Conservation (phyloP, 345 rosid species). For the Syzygium aqueum region DNA sequence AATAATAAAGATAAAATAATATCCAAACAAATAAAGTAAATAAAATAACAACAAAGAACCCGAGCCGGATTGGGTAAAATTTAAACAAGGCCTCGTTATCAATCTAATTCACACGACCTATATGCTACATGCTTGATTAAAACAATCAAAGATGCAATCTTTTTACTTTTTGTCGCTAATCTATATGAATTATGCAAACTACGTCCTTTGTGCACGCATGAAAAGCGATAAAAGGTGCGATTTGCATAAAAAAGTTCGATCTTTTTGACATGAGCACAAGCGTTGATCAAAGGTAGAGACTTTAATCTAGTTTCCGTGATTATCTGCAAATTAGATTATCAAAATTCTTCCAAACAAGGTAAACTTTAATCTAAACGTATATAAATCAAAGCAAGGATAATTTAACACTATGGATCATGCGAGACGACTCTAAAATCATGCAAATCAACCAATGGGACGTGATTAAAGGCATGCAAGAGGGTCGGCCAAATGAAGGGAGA, state of each 20-base stretch:
- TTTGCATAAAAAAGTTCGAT: neutral
- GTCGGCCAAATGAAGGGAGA: too few species aligned
- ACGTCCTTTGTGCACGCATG: neutral
- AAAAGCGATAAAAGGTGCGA: neutral
- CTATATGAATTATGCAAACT: neutral
- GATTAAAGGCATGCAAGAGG: too few species aligned
- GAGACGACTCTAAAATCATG: too few species aligned
- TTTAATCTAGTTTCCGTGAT: neutral
- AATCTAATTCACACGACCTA: neutral
- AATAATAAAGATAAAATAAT: neutral
- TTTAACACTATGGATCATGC: too few species aligned
- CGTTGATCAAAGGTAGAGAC: neutral
- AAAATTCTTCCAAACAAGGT: too few species aligned
- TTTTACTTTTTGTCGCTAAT: neutral
- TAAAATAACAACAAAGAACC: neutral
- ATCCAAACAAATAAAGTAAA: neutral
- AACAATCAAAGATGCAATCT: neutral
- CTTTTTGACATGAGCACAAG: neutral
- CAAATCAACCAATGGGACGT: too few species aligned
- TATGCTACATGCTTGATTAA: neutral
- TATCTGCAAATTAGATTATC: neutral
- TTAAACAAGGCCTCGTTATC: neutral
- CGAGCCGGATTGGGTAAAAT: neutral
- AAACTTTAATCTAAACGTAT: too few species aligned
- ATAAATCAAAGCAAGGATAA: too few species aligned